A percentile compares a stretch with the other conserved stretches of the same genome.
Evolutionary conservation across 129 eudicot species (phyloP).

Genomic region (Saussurea involucrata): DNA sequence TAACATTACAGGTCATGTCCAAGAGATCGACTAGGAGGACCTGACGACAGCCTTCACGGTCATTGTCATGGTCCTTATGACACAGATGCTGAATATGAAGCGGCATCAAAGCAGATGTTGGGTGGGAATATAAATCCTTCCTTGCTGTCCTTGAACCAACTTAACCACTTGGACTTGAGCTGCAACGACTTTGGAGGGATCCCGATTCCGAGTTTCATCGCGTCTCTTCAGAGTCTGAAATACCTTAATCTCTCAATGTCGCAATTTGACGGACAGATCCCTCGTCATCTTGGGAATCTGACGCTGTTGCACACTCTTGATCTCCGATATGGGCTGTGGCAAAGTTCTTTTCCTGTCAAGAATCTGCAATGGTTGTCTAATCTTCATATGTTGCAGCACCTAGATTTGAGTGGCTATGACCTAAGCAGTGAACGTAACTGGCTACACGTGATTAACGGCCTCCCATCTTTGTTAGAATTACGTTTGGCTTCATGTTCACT

Average conservation of each 20-base stretch:
- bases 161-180: slow-evolving; percentile 32
- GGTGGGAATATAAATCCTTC: slow-evolving; percentile 28
- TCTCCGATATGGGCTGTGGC: not conserved
- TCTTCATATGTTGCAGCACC: slow-evolving; percentile 20
- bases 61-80: no score
- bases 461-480: slow-evolving; percentile 30
- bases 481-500: slow-evolving; percentile 22
- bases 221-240: not conserved
- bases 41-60: no score
- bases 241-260: slow-evolving; percentile 21
- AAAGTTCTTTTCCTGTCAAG: not conserved
- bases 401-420: slow-evolving; percentile 25
- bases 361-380: slow-evolving; percentile 27
- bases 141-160: slow-evolving; percentile 22
- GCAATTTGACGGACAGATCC: slow-evolving; percentile 9
- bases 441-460: slow-evolving; percentile 31
- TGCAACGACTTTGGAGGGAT: slow-evolving; percentile 13
- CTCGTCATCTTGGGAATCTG: slow-evolving; percentile 33
- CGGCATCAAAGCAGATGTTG: not conserved
- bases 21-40: no score
- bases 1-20: no score
- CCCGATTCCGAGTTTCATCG: slow-evolving; percentile 14
- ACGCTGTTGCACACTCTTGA: slow-evolving; percentile 20
- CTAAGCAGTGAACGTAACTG: slow-evolving; percentile 26
- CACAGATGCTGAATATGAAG: no score